Evolutionary conservation across 805 yeast species (phyloP).

Genomic region (Yarrowia porcina): DNA sequence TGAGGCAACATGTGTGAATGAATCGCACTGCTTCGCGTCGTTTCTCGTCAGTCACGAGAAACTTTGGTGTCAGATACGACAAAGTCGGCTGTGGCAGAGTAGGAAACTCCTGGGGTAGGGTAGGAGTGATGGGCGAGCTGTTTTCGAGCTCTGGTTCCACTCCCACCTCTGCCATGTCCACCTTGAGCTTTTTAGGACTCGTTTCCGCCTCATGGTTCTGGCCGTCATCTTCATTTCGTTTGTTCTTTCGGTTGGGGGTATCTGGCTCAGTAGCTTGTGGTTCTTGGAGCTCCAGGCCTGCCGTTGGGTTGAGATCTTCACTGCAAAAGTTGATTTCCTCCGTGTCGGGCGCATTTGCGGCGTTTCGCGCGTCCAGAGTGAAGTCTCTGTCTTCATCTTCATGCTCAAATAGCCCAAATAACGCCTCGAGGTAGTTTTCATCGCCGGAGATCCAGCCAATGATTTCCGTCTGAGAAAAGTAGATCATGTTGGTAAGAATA

Average conservation of each 20-base stretch:
- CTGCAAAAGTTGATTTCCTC: constrained; percentile 18
- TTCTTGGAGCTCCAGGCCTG: background rate
- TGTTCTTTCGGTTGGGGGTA: background rate
- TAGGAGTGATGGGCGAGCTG: background rate
- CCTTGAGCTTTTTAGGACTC: constrained; percentile 2
- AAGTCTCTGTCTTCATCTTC: constrained; percentile 10
- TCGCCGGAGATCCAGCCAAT: constrained; percentile 55
- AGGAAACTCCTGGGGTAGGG: background rate
- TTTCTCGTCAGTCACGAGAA: constrained; percentile 29
- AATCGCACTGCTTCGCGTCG: constrained; percentile 71
- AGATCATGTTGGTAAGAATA: constrained; percentile 63
- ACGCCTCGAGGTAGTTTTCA: constrained; percentile 49
- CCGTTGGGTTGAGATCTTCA: background rate
- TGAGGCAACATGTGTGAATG: constrained; percentile 72
- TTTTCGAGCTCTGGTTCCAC: background rate
- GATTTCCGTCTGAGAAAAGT: constrained; percentile 64
- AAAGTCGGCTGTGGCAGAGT: background rate
- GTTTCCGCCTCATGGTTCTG: background rate
- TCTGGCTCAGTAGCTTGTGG: background rate
- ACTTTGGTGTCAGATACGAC: background rate
- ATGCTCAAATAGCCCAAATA: constrained; percentile 56
- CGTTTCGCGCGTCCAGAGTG: background rate
- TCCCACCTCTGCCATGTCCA: background rate
- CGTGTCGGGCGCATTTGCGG: background rate
- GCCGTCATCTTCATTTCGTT: background rate